phyloP scores from a whole-genome alignment of 495 filamentous ascomycete species.

The Aspergillus kassunensis region DNA sequence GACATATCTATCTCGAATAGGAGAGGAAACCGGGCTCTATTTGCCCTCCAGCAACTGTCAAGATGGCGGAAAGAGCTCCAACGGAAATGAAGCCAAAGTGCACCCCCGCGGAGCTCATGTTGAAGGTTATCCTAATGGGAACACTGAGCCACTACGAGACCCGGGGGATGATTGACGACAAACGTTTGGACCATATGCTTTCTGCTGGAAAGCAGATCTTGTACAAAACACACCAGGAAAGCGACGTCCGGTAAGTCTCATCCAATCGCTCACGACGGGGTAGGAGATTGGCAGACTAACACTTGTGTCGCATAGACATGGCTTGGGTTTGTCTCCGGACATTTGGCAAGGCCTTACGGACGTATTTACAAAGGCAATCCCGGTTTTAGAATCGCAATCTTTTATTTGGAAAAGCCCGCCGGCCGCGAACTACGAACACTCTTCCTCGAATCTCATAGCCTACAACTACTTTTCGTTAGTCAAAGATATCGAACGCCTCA shows the following conservation, averaged over 20 bases:
- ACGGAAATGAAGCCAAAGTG: conserved; percentile 40
- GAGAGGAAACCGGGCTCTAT: too few species aligned
- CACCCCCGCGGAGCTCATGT: conserved; percentile 45
- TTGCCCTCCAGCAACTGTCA: too few species aligned
- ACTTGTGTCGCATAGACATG: conserved; percentile 20
- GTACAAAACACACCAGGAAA: conserved; percentile 50
- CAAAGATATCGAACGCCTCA: conserved; percentile 77
- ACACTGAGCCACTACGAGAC: conserved; percentile 49
- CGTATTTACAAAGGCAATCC: conserved; percentile 57
- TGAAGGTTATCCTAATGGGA: conserved; percentile 46
- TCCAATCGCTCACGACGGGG: neutral
- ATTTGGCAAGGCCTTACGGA: conserved; percentile 68
- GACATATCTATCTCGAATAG: neutral
- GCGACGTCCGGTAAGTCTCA: conserved; percentile 40
- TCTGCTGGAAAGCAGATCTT: conserved; percentile 47
- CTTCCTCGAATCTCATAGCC: conserved; percentile 67
- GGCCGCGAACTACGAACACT: conserved; percentile 52
- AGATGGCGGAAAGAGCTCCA: conserved; percentile 31
- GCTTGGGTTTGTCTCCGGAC: conserved; percentile 55
- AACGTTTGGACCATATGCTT: conserved; percentile 48
- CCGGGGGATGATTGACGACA: conserved; percentile 50
- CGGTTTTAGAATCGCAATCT: conserved; percentile 58
- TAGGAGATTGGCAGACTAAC: conserved; percentile 8
- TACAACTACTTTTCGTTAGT: conserved; percentile 69
- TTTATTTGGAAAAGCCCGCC: conserved; percentile 56